Evolutionary conservation across 805 yeast genomes (phyloP).

Genomic region (Zygosaccharomyces pseudorouxii): DNA sequence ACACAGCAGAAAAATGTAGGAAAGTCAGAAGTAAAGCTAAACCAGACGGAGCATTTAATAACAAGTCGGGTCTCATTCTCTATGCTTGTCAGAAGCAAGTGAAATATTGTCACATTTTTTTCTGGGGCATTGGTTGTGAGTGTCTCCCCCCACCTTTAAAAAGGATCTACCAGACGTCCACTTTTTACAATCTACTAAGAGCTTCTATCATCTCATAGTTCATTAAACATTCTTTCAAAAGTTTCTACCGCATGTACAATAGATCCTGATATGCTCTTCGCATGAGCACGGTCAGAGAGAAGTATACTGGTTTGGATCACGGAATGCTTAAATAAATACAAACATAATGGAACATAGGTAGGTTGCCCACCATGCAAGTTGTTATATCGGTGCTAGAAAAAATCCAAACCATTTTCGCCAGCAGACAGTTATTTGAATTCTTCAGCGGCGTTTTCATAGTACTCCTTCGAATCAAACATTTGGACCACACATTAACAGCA

Average conservation of each 20-base stretch:
- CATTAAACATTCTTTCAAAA: constrained; percentile 51
- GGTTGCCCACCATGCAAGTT: constrained; percentile 46
- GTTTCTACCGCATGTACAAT: constrained; percentile 57
- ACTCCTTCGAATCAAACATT: constrained; percentile 45
- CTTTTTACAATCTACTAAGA: constrained; percentile 39
- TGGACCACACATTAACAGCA: constrained; percentile 44
- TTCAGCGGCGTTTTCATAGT: constrained; percentile 37
- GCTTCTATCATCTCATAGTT: constrained; percentile 46
- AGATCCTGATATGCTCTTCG: constrained; percentile 54
- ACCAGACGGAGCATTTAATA: neutral
- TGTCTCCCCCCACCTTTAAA: constrained; percentile 49
- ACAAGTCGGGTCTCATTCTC: constrained; percentile 23
- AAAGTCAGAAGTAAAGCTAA: too few species aligned
- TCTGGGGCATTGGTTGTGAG: constrained; percentile 43
- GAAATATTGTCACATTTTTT: constrained; percentile 52
- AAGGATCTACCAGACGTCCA: constrained; percentile 52
- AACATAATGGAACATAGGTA: constrained; percentile 49
- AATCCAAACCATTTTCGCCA: constrained; percentile 45
- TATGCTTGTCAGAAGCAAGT: constrained; percentile 44
- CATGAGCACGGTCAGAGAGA: constrained; percentile 52
- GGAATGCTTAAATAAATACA: constrained; percentile 65
- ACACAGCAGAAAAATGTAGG: neutral
- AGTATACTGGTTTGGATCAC: constrained; percentile 47
- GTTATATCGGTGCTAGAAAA: constrained; percentile 48
- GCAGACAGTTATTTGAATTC: constrained; percentile 40